phyloP scores from a whole-genome alignment of 2,329 filamentous ascomycete genomes.

The Calonectria honghensis region DNA sequence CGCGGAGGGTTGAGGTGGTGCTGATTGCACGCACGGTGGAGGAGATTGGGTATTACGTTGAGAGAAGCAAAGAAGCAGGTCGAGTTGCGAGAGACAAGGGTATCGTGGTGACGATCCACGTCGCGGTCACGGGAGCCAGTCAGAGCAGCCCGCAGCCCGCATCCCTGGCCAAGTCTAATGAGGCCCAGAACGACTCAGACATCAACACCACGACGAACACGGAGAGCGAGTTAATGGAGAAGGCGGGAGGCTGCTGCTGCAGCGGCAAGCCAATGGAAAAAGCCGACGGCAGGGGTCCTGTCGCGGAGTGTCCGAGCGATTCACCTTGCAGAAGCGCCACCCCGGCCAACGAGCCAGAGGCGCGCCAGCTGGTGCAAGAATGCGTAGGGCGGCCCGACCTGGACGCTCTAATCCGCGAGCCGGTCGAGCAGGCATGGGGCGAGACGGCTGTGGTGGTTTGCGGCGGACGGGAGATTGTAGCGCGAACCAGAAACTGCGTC shows the following conservation, averaged over 20 bases:
- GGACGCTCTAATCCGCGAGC: constrained; percentile 68
- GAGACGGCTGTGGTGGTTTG: constrained; percentile 78
- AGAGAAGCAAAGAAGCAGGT: constrained; percentile 67
- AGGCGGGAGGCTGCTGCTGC: constrained; percentile 49
- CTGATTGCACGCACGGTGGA: constrained; percentile 70
- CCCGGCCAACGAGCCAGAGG: constrained; percentile 10
- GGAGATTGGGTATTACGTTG: constrained; percentile 74
- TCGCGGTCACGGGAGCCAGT: constrained; percentile 69
- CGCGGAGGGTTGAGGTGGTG: constrained; percentile 72
- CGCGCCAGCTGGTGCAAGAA: constrained; percentile 62
- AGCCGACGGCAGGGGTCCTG: constrained; percentile 30
- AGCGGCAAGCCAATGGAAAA: constrained; percentile 45
- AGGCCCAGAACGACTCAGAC: constrained; percentile 48
- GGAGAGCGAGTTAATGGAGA: constrained; percentile 42
- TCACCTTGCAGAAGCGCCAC: constrained; percentile 40
- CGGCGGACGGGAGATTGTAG: constrained; percentile 73
- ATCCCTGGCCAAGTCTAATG: constrained; percentile 19
- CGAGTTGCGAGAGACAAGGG: constrained; percentile 64
- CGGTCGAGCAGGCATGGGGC: constrained; percentile 75
- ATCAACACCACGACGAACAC: constrained; percentile 41
- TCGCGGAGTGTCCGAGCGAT: constrained; percentile 39
- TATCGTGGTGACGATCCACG: constrained; percentile 70
- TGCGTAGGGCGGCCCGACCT: constrained; percentile 71
- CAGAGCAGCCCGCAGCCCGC: constrained; percentile 54
- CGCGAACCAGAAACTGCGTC: constrained; percentile 73